Conservation (phyloP, 495 filamentous ascomycete genomes). For the Daldinia childiae region DNA sequence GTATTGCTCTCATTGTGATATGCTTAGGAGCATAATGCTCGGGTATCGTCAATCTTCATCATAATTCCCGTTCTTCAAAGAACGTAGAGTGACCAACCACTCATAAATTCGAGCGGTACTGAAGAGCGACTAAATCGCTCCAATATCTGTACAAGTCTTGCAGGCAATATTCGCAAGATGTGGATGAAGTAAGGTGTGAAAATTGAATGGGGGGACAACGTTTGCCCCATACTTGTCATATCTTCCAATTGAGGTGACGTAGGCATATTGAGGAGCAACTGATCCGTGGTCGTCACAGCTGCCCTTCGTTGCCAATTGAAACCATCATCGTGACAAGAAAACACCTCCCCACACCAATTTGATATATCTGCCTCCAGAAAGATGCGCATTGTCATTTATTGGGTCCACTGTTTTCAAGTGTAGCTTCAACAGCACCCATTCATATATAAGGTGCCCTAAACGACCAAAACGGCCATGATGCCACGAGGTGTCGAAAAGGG, state of each 20-base stretch:
- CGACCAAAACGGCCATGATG: conserved; percentile 5
- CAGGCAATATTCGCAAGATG: conserved; percentile 26
- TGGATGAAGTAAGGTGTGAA: conserved; percentile 23
- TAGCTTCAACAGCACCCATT: conserved; percentile 23
- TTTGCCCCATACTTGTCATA: conserved; percentile 19
- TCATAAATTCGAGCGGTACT: conserved; percentile 14
- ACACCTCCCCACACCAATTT: conserved; percentile 20
- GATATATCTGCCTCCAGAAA: conserved; percentile 24
- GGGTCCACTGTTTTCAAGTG: conserved; percentile 17
- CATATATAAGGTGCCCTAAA: conserved; percentile 15
- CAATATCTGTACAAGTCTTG: conserved; percentile 19
- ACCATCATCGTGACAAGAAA: conserved; percentile 26
- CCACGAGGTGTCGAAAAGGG: conserved; percentile 13
- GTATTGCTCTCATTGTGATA: conserved; percentile 33
- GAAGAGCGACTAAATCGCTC: conserved; percentile 27
- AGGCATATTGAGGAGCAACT: conserved; percentile 20
- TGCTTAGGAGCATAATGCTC: conserved; percentile 32
- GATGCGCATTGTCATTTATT: conserved; percentile 25
- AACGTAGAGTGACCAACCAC: conserved; percentile 24
- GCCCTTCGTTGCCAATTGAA: conserved; percentile 18
- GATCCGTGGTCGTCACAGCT: conserved; percentile 15
- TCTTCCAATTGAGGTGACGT: conserved; percentile 13
- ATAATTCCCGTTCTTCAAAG: conserved; percentile 19
- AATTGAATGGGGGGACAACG: conserved; percentile 19
- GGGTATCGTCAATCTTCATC: conserved; percentile 43